phyloP scores from a whole-genome alignment of 768 basidiomycete species.

The Rhodotorula taiwanensis region DNA sequence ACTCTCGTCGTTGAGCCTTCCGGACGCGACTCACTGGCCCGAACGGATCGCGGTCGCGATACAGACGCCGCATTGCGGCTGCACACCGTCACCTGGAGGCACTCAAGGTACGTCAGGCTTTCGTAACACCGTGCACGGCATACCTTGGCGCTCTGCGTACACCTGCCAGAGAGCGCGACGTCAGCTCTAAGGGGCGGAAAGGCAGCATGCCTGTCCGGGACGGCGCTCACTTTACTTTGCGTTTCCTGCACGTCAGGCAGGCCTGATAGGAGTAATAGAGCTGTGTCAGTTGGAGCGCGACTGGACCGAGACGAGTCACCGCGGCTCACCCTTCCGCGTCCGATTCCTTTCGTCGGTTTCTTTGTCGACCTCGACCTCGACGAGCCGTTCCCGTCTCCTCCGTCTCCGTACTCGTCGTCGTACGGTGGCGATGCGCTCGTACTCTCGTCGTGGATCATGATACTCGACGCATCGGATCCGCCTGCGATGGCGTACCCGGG shows the following conservation, averaged over 20 bases:
- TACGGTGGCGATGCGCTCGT: no score
- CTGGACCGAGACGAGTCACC: rapidly evolving
- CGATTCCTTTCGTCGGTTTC: neutral
- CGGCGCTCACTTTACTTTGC: constrained; percentile 1
- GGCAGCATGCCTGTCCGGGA: neutral
- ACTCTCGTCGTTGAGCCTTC: neutral
- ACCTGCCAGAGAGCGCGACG: neutral
- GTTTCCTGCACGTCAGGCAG: neutral
- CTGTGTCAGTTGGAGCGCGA: no score
- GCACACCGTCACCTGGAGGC: constrained; percentile 1
- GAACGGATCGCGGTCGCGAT: neutral
- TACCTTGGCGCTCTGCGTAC: neutral
- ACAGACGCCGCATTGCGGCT: neutral
- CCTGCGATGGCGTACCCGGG: no score
- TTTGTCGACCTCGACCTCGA: neutral
- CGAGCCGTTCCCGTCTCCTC: no score
- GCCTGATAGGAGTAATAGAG: neutral
- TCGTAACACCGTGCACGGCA: neutral
- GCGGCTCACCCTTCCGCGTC: neutral
- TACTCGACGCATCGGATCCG: no score
- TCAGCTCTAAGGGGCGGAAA: neutral
- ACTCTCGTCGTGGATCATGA: no score
- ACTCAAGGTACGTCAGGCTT: neutral
- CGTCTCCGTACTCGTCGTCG: no score
- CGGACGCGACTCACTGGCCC: neutral